Evolutionary conservation across 2,329 filamentous ascomycete genomes (phyloP).

Genomic region (Penicillium sp.): DNA sequence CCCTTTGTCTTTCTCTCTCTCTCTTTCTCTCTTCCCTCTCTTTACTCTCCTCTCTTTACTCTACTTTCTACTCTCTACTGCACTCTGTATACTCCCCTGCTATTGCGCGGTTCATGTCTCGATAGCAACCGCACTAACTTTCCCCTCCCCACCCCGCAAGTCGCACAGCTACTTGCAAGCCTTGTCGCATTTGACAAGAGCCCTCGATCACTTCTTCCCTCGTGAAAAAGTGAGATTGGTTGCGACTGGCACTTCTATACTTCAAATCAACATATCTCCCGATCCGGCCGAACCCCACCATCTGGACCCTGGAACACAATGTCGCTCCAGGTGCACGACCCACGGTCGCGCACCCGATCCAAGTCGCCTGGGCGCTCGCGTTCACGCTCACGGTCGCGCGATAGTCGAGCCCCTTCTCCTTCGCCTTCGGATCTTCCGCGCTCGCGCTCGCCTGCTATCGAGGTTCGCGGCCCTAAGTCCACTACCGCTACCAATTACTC

Average conservation of each 20-base stretch:
- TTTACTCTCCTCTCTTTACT: neutral
- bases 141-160: neutral
- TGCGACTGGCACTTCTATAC: slow-evolving; percentile 14
- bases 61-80: neutral
- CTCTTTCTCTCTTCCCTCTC: slow-evolving; percentile 6
- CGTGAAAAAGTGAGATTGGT: neutral
- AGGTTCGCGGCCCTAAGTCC: slow-evolving; percentile 14
- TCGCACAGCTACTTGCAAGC: neutral
- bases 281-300: slow-evolving; percentile 15
- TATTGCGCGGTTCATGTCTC: neutral
- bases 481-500: slow-evolving; percentile 16
- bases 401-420: slow-evolving; percentile 39
- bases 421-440: slow-evolving; percentile 31
- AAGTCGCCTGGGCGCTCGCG: slow-evolving; percentile 47
- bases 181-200: neutral
- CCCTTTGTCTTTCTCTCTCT: slow-evolving; percentile 4
- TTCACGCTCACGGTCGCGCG: slow-evolving; percentile 50
- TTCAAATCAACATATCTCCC: slow-evolving; percentile 21
- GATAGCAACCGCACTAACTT: neutral
- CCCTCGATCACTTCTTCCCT: neutral
- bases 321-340: slow-evolving; percentile 46
- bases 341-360: slow-evolving; percentile 50
- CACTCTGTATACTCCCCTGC: no score
- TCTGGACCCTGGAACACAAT: slow-evolving; percentile 23
- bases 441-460: slow-evolving; percentile 30